Percentiles rank a stretch among this genome's conserved stretches.
Evolutionary conservation across 148 eudicot genomes (phyloP).

Genomic region (Fagopyrum homotropicum): DNA sequence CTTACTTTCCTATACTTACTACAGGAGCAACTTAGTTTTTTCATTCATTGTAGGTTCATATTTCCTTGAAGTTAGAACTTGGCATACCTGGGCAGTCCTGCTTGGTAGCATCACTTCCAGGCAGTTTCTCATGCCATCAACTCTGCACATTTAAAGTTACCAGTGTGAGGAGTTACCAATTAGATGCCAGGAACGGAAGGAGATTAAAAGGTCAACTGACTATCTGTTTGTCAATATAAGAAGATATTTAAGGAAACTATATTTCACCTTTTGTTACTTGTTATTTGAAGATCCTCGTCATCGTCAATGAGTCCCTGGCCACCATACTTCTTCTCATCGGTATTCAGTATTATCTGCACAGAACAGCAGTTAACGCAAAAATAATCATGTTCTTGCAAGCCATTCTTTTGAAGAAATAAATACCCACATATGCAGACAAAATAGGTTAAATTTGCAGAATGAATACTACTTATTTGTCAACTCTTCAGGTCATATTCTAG

Average conservation of each 20-base stretch:
- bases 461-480: not conserved
- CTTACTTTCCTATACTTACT: not conserved
- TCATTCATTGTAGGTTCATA: not conserved
- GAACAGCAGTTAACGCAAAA: not conserved
- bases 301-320: slow-evolving; percentile 57
- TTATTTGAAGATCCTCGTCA: slow-evolving; percentile 63
- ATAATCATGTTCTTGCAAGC: not conserved
- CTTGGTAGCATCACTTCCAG: slow-evolving; percentile 70
- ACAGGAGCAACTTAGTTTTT: not conserved
- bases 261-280: slow-evolving; percentile 57
- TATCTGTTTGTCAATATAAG: not conserved
- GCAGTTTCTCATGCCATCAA: slow-evolving; percentile 67
- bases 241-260: not conserved
- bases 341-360: slow-evolving; percentile 63
- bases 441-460: not conserved
- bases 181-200: slow-evolving; percentile 10
- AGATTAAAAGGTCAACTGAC: not conserved
- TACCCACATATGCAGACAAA: not conserved
- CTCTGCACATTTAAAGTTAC: slow-evolving; percentile 36
- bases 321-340: slow-evolving; percentile 83
- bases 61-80: not conserved
- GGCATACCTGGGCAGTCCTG: slow-evolving; percentile 90
- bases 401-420: not conserved
- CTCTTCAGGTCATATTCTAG: slow-evolving; percentile 2
- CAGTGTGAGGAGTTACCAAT: not conserved